These are phyloP conservation scores for Termitomyces sp. DNA, from an alignment of 768 basidiomycete genomes.

Conservation along the genomic window DNA sequence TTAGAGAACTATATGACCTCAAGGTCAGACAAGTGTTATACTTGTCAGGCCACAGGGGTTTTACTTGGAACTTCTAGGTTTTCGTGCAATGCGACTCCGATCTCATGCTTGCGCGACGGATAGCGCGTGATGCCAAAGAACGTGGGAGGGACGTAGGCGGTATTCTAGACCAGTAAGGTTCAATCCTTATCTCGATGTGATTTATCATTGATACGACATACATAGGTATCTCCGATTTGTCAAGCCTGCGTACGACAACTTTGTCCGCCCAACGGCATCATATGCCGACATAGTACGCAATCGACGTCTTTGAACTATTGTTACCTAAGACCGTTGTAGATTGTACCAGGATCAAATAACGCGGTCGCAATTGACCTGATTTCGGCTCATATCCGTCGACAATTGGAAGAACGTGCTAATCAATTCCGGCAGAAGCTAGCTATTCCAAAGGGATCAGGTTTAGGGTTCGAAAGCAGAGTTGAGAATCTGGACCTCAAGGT, in stretches of 20 bases:
- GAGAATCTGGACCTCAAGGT: slow-evolving; percentile 58
- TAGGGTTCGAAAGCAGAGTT: slow-evolving; percentile 27
- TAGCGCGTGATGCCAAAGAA: slow-evolving; percentile 84
- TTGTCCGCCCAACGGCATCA: slow-evolving; percentile 82
- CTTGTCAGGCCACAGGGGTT: not conserved
- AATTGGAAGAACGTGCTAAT: slow-evolving; percentile 76
- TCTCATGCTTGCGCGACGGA: slow-evolving; percentile 93
- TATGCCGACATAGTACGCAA: slow-evolving; percentile 81
- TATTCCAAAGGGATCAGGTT: slow-evolving; percentile 30
- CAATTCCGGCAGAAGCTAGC: slow-evolving; percentile 76
- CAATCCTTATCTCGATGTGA: not conserved
- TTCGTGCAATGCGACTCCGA: slow-evolving; percentile 95
- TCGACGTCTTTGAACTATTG: slow-evolving; percentile 1
- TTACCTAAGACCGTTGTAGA: slow-evolving; percentile 40
- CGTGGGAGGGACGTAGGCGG: slow-evolving; percentile 84
- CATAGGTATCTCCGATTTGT: slow-evolving; percentile 88
- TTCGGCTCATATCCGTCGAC: slow-evolving; percentile 81
- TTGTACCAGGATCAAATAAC: slow-evolving; percentile 94
- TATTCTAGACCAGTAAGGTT: slow-evolving; percentile 80
- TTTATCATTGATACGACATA: not conserved
- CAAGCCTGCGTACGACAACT: slow-evolving; percentile 93
- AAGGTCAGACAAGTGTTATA: slow-evolving; percentile 51
- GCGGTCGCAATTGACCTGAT: slow-evolving; percentile 90
- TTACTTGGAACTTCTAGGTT: slow-evolving; percentile 39
- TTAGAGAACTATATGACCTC: slow-evolving; percentile 86